A percentile compares a stretch with the other conserved stretches of the same genome.
These are phyloP conservation scores for Catunica adiposa DNA, from an alignment of 2,329 filamentous ascomycete species.

Conservation along the genomic window DNA sequence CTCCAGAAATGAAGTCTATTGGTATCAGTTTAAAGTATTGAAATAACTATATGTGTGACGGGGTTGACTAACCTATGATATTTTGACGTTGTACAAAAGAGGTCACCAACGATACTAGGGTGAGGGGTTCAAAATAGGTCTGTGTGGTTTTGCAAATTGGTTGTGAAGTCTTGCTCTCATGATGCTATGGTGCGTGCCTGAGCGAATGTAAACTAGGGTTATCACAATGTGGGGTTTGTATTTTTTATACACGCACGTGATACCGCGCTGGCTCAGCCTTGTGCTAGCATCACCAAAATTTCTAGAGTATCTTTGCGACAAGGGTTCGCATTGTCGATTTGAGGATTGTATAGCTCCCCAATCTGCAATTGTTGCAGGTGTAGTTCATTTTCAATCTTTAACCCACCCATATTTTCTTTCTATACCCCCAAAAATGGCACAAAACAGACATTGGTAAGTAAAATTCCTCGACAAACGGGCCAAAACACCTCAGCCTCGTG, in stretches of 20 bases:
- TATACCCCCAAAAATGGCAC: slow-evolving; percentile 57
- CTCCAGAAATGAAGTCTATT: no score
- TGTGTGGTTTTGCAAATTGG: no score
- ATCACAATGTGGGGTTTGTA: background rate
- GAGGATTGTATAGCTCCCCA: background rate
- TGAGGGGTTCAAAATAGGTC: no score
- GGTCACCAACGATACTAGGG: no score
- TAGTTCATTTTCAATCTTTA: background rate
- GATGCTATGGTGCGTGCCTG: no score
- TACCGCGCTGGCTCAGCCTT: background rate
- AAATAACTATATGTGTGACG: no score
- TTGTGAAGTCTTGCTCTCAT: no score
- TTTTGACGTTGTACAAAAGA: no score
- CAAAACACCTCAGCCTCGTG: background rate
- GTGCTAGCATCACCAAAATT: slow-evolving; percentile 1
- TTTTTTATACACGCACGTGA: background rate
- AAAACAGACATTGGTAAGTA: slow-evolving; percentile 54
- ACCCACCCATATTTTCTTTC: background rate
- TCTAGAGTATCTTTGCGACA: background rate
- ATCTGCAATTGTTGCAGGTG: background rate
- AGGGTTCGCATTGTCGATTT: background rate
- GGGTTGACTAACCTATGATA: no score
- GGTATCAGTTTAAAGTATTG: no score
- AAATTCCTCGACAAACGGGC: background rate
- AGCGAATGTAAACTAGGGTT: no score